phyloP scores from a whole-genome alignment of 371 early-diverging fungal species.

The Gilbertella persicaria region DNA sequence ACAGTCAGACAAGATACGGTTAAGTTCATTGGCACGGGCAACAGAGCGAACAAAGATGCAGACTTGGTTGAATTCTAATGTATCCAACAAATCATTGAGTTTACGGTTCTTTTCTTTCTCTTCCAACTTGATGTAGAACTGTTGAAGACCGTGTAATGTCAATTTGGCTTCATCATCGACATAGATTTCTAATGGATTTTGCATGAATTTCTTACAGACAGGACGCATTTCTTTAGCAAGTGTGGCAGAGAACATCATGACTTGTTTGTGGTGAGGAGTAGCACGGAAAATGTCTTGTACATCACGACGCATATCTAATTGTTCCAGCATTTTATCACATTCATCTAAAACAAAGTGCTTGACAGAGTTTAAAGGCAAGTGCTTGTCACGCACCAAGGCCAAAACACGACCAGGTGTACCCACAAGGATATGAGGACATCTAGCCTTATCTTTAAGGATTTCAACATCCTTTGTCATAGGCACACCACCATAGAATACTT shows the following conservation, averaged over 20 bases:
- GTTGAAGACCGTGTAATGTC: conserved; percentile 96
- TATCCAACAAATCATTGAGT: conserved; percentile 91
- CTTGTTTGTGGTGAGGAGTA: conserved; percentile 96
- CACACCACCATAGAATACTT: conserved; percentile 93
- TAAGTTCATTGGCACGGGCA: conserved; percentile 83
- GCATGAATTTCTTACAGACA: conserved; percentile 96
- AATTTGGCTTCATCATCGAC: conserved; percentile 99
- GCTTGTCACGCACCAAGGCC: conserved; percentile 84
- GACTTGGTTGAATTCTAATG: conserved; percentile 96
- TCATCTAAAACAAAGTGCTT: conserved; percentile 99
- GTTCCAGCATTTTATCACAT: conserved; percentile 97
- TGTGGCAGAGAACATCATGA: conserved; percentile 98
- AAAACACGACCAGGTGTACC: conserved; percentile 98
- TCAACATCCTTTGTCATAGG: conserved; percentile 80
- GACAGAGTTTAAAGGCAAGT: conserved; percentile 76
- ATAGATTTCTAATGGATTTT: conserved; percentile 95
- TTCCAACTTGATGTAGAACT: conserved; percentile 87
- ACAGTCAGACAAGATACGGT: conserved; percentile 83
- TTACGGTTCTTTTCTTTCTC: conserved; percentile 94
- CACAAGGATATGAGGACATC: conserved; percentile 93
- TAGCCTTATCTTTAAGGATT: conserved; percentile 76
- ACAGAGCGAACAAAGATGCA: conserved; percentile 98
- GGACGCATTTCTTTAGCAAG: conserved; percentile 90
- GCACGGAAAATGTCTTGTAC: conserved; percentile 95
- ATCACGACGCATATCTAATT: conserved; percentile 94